A percentile compares a stretch with the other conserved stretches of the same genome.
phyloP scores from a whole-genome alignment of 768 basidiomycete species.

The Podaxis carcinomalis region DNA sequence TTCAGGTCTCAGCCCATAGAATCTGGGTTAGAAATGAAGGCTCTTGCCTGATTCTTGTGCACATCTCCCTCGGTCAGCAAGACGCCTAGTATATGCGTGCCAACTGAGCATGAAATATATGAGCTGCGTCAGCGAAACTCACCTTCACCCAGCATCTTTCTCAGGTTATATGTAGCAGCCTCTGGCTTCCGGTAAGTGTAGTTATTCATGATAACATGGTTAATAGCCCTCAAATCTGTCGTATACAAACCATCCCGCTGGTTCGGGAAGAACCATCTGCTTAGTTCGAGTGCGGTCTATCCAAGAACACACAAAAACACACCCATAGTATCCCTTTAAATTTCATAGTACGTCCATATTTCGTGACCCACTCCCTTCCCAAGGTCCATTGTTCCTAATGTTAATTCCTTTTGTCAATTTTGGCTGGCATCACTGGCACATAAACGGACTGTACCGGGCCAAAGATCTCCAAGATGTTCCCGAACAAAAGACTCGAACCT shows the following conservation, averaged over 20 bases:
- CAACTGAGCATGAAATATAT: neutral
- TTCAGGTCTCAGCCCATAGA: too few relatives aligned
- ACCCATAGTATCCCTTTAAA: conserved; percentile 45
- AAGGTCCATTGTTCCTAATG: conserved; percentile 23
- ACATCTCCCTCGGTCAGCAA: conserved; percentile 41
- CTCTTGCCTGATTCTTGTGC: conserved; percentile 36
- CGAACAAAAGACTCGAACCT: conserved; percentile 14
- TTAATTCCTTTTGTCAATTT: conserved; percentile 16
- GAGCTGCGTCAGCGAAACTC: neutral
- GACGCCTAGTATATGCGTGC: conserved; percentile 31
- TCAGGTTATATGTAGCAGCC: conserved; percentile 29
- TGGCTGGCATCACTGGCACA: neutral
- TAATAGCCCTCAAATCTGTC: conserved; percentile 54
- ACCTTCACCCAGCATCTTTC: conserved; percentile 39
- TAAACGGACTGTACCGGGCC: neutral
- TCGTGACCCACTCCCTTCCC: conserved; percentile 36
- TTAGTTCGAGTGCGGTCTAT: neutral
- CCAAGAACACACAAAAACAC: neutral
- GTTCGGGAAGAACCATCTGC: neutral
- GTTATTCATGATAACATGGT: conserved; percentile 54
- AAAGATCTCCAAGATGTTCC: conserved; percentile 14
- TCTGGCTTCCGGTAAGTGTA: conserved; percentile 53
- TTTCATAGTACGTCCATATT: conserved; percentile 43
- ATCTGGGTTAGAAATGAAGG: neutral
- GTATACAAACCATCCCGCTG: conserved; percentile 44